Evolutionary conservation across 2,329 filamentous ascomycete genomes (phyloP).

Genomic region (Scedosporium boydii): DNA sequence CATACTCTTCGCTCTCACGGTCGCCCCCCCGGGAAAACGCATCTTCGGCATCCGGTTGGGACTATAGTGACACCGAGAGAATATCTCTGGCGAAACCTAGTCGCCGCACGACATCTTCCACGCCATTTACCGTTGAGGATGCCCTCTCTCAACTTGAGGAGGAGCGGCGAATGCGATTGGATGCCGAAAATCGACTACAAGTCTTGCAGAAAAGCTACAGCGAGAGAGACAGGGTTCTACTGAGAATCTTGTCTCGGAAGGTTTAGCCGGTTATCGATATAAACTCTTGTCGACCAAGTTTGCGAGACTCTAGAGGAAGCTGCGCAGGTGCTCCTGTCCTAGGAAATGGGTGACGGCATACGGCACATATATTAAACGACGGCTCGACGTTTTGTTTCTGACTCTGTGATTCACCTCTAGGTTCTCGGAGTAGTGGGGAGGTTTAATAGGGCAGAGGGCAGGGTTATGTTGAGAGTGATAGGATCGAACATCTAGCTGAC

Average conservation of each 20-base stretch:
- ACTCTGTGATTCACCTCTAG: no score
- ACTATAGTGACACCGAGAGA: background rate
- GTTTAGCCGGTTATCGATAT: background rate
- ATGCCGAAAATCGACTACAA: background rate
- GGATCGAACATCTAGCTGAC: no score
- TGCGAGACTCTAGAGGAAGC: background rate
- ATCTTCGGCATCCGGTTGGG: background rate
- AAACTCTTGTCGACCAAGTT: background rate
- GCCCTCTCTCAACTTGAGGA: background rate
- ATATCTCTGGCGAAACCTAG: no score
- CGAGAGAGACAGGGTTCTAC: background rate
- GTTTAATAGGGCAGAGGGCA: no score
- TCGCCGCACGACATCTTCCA: no score
- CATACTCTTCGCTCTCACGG: background rate
- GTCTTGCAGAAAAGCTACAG: background rate
- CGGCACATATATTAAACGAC: background rate
- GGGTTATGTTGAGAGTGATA: no score
- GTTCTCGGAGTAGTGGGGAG: no score
- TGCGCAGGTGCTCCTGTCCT: background rate
- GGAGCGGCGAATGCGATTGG: background rate
- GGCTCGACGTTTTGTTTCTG: slow-evolving; percentile 4
- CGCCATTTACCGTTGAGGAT: background rate
- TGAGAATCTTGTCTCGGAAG: background rate
- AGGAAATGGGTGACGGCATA: background rate
- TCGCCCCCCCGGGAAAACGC: background rate